These are phyloP conservation scores for Rhodamnia rubescens DNA, from an alignment of 345 rosid genomes.

Conservation along the genomic window DNA sequence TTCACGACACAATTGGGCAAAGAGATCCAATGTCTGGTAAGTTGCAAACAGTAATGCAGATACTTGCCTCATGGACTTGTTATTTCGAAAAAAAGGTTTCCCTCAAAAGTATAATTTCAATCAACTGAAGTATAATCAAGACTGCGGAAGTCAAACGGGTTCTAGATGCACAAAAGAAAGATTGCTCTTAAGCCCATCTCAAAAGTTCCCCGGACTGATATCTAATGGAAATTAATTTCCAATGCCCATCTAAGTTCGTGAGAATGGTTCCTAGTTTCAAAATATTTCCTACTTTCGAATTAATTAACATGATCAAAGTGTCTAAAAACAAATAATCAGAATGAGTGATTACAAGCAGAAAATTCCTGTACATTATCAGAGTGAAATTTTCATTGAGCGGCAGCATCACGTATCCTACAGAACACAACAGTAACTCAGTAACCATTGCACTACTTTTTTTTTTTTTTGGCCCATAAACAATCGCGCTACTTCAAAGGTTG, in stretches of 20 bases:
- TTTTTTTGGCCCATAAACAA: background rate
- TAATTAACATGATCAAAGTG: background rate
- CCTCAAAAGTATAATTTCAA: background rate
- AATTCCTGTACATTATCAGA: background rate
- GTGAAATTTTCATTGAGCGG: background rate
- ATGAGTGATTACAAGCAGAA: background rate
- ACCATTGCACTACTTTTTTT: background rate
- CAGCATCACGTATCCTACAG: no score
- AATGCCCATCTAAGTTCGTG: background rate
- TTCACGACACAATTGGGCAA: conserved; percentile 94
- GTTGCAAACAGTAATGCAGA: background rate
- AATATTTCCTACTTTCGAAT: background rate
- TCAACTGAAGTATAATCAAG: background rate
- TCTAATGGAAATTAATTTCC: background rate
- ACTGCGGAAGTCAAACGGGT: background rate
- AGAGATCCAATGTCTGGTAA: conserved; percentile 86
- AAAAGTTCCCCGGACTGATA: background rate
- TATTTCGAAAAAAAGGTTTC: background rate
- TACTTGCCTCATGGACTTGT: background rate
- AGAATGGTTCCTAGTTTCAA: background rate
- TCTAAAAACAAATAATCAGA: background rate
- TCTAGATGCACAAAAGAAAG: background rate
- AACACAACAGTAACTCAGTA: background rate
- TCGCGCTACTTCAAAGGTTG: background rate
- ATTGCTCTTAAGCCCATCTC: background rate